Percentiles rank a stretch among this genome's conserved stretches.
phyloP scores from a whole-genome alignment of 2,329 filamentous ascomycete species.

The Pseudogymnoascus sp. region DNA sequence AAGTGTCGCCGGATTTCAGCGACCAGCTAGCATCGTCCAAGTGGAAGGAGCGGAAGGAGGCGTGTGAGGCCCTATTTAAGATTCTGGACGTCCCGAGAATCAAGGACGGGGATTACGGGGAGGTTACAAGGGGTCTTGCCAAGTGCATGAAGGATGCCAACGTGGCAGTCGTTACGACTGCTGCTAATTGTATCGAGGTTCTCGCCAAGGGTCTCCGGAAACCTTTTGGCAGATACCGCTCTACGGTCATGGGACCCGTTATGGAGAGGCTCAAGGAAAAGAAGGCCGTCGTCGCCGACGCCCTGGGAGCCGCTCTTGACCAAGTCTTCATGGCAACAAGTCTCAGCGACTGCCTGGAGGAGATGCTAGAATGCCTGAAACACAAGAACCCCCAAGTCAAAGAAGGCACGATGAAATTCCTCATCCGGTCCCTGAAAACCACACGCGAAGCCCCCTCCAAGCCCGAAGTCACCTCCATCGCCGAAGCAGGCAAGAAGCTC shows the following conservation, averaged over 20 bases:
- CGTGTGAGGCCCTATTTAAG: slow-evolving; percentile 70
- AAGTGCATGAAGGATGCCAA: slow-evolving; percentile 99
- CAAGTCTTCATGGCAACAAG: slow-evolving; percentile 55
- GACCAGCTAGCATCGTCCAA: slow-evolving; percentile 84
- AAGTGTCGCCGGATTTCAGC: slow-evolving; percentile 71
- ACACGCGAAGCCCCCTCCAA: slow-evolving; percentile 79
- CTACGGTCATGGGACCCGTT: slow-evolving; percentile 75
- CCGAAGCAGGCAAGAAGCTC: slow-evolving; percentile 83
- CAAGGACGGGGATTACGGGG: slow-evolving; percentile 81
- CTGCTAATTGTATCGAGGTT: slow-evolving; percentile 84
- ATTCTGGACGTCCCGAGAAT: slow-evolving; percentile 79
- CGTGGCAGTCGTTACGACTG: slow-evolving; percentile 84
- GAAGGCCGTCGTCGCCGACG: slow-evolving; percentile 81
- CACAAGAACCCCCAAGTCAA: slow-evolving; percentile 99
- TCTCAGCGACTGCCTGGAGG: slow-evolving; percentile 81
- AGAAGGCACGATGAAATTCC: slow-evolving; percentile 85
- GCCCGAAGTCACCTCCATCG: slow-evolving; percentile 72
- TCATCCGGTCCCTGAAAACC: slow-evolving; percentile 77
- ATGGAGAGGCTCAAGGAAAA: slow-evolving; percentile 97
- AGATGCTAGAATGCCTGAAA: slow-evolving; percentile 72
- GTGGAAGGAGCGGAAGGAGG: slow-evolving; percentile 97
- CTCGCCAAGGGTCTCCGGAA: slow-evolving; percentile 78
- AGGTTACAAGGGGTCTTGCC: slow-evolving; percentile 73
- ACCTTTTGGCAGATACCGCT: slow-evolving; percentile 70
- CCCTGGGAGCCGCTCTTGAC: slow-evolving; percentile 77